A percentile compares a stretch with the other conserved stretches of the same genome.
These are phyloP conservation scores for Penicillium verhagenii DNA, from an alignment of 495 filamentous ascomycete species.

Conservation along the genomic window DNA sequence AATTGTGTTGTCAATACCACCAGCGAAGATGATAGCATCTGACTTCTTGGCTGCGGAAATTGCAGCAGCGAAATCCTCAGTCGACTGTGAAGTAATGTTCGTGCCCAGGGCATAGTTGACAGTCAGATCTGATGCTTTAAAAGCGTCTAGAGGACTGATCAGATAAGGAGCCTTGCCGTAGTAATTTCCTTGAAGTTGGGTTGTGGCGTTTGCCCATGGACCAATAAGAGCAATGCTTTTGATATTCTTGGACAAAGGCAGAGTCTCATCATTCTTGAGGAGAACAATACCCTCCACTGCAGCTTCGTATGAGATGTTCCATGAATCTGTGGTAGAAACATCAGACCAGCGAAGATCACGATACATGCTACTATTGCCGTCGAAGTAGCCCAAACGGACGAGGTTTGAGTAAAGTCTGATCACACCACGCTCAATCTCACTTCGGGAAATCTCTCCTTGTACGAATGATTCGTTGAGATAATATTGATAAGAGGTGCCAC, in stretches of 20 bases:
- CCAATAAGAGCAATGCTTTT: constrained; percentile 57
- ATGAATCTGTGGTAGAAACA: constrained; percentile 50
- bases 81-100: constrained; percentile 40
- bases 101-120: constrained; percentile 51
- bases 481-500: constrained; percentile 55
- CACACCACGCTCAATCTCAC: constrained; percentile 52
- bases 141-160: constrained; percentile 50
- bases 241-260: constrained; percentile 45
- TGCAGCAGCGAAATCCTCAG: constrained; percentile 39
- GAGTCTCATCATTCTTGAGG: constrained; percentile 59
- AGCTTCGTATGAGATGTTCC: constrained; percentile 57
- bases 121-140: constrained; percentile 35
- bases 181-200: constrained; percentile 60
- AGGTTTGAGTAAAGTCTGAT: constrained; percentile 57
- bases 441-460: constrained; percentile 47
- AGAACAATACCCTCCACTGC: constrained; percentile 59
- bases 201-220: constrained; percentile 58
- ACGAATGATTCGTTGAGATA: constrained; percentile 49
- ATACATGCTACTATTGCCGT: constrained; percentile 46
- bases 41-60: constrained; percentile 48
- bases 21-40: constrained; percentile 56
- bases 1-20: constrained; percentile 56
- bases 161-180: constrained; percentile 50
- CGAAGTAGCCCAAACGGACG: constrained; percentile 59
- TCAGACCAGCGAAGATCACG: constrained; percentile 51